Base-by-base conservation (phyloP, 208 protist genomes). In the Trypanosoma avium region DNA sequence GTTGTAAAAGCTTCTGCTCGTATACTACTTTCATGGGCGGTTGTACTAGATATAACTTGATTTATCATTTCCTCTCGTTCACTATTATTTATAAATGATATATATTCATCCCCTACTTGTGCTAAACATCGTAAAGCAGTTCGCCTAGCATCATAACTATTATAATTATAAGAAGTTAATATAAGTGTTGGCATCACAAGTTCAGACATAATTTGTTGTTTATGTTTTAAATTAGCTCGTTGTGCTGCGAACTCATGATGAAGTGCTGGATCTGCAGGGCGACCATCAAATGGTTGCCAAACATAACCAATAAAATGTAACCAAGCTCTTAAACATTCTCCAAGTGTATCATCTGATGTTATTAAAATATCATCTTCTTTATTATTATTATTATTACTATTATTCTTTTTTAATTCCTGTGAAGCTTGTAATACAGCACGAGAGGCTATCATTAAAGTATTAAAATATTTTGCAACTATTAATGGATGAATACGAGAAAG, bases 271-370 rank as follows among this genome's bases (percentile, higher is more conserved):
- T 93, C 84, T 22, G 73, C 73, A n/a, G 86, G 63, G 49, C 81
- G 81, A 55, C 82, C 80, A 61, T 94, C 88, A 62, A 94, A 94
- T 9, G 84, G 38, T 67, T 83, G 77, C 88, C 84, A 92, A 0
- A 90, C 73, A 69, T 90, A 91, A 26, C 88, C 88, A 80, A 90
- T 90, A 49, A 86, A 94, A 59, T 90, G 84, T 55, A 89, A 47
- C 85, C 88, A 94, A 27, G 77, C 78, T 15, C 82, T 77, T 32
- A 94, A 61, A 55, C 84, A 91, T 63, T 90, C 80, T 29, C 71
- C 73, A 12, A 94, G 60, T 35, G 81, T 76, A 50, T 73, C 75
- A 2, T 58, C 49, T 48, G 19, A n/a, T 9, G 29, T 45, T 0
- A 27, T 24, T 35, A 17, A 35, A 24, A 36, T 36, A 24, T 46